Percentiles rank a stretch among this genome's conserved stretches.
These are phyloP conservation scores for Plantago rigida DNA, from an alignment of 305 asterid species.

Conservation along the genomic window DNA sequence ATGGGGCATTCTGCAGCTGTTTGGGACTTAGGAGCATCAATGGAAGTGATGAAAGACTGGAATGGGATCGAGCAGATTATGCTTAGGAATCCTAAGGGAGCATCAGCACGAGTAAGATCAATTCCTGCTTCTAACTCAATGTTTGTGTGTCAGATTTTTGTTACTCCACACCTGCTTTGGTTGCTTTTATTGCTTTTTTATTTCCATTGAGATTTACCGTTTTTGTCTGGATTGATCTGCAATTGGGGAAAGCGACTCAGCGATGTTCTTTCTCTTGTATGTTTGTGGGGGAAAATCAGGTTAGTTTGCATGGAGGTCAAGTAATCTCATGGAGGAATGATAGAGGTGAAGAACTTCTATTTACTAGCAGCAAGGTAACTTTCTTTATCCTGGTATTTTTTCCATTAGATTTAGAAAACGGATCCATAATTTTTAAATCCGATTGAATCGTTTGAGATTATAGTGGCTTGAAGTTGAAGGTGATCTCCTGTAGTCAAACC, in stretches of 20 bases:
- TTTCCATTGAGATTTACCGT: neutral
- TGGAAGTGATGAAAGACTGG: slow-evolving; percentile 70
- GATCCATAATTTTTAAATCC: too few relatives aligned
- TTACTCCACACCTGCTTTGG: slow-evolving; percentile 15
- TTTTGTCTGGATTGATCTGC: slow-evolving; percentile 16
- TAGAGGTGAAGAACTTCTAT: slow-evolving; percentile 86
- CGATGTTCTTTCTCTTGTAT: slow-evolving; percentile 19
- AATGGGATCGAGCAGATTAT: slow-evolving; percentile 81
- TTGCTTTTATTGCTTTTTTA: neutral
- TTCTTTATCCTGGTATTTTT: slow-evolving; percentile 6
- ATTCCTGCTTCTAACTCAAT: slow-evolving; percentile 15
- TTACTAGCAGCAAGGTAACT: slow-evolving; percentile 84
- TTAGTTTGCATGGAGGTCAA: slow-evolving; percentile 85
- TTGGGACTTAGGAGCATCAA: slow-evolving; percentile 65
- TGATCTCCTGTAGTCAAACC: too few relatives aligned
- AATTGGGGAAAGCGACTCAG: slow-evolving; percentile 12
- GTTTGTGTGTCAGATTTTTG: slow-evolving; percentile 3
- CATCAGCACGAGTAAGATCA: slow-evolving; percentile 70
- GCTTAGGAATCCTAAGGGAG: slow-evolving; percentile 76
- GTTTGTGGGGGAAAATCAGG: slow-evolving; percentile 35
- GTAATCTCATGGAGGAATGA: slow-evolving; percentile 90
- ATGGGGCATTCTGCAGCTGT: slow-evolving; percentile 83
- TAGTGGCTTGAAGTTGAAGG: too few relatives aligned
- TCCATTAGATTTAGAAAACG: neutral
- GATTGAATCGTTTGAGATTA: too few relatives aligned